Base-by-base conservation (phyloP, 208 protist species). In the Leishmania arabica region DNA sequence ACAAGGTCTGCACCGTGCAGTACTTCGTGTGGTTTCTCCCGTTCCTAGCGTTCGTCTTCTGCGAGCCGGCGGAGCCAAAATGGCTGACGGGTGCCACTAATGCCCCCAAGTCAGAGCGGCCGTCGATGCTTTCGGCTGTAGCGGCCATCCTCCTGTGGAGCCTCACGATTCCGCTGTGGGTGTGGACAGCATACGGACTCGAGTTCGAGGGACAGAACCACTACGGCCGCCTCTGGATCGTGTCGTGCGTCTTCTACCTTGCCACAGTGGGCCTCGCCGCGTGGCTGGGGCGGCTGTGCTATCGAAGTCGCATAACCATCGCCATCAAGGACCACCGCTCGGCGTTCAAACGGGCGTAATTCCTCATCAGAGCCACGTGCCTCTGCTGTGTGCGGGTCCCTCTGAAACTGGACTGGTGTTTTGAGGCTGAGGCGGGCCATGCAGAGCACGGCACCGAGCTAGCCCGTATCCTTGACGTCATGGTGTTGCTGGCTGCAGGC, bases 1-100 rank as follows among this genome's bases (percentile, higher is more conserved):
- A 99, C 84, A 98, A 98, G 83, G 97, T 99, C 13, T 97, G 90
- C 79, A 99, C 97, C 15, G 96, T 98, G 74, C 97, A 99, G 87
- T 99, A 99, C 84, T 99, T 99, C 91, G 94, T 97, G 70, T 99
- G 97, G 96, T 99, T 97, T 74, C 74, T 99, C 21, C 88, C 91
- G 13, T 91, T 98, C 79, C 82, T 98, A 24, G 71, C 85, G 27
- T 95, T 98, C 86, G 87, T 96, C 24, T 92, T 96, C 53, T 91
- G 84, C 84, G 82, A 92, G 7, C 89, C 91, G 2, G 51, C 72
- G 58, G 73, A 73, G 77, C 37, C 76, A 15, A 76, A 69, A 69
- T 31, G 69, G 70, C 75, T 78, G 47, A 49, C 58, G 24, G 34
- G 51, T 51, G 77, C 66, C 66, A 71, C 71, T 27, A 24, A 40